Conservation (phyloP, 495 filamentous ascomycete species). For the Ascobolus immersus region DNA sequence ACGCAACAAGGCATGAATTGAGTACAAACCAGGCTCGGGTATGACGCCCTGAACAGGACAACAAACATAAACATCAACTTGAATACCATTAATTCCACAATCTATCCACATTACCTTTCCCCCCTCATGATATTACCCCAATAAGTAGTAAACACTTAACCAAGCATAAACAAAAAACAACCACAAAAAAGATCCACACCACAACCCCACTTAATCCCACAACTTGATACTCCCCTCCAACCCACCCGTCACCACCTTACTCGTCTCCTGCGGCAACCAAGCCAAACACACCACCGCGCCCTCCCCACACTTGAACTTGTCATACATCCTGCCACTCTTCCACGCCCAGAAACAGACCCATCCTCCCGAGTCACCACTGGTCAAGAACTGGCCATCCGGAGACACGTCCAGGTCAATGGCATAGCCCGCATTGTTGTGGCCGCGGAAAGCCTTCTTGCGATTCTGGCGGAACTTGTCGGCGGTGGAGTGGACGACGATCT, state of each 20-base stretch:
- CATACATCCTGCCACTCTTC: conserved; percentile 96
- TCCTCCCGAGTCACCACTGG: conserved; percentile 58
- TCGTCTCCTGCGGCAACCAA: conserved; percentile 90
- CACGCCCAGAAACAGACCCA: conserved; percentile 95
- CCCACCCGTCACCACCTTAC: conserved; percentile 75
- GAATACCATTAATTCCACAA: too few species aligned
- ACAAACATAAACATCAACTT: too few species aligned
- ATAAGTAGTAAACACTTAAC: too few species aligned
- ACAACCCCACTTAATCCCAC: conserved; percentile 45
- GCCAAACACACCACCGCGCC: conserved; percentile 54
- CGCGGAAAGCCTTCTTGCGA: conserved; percentile 82
- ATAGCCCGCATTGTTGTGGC: conserved; percentile 86
- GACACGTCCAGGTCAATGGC: conserved; percentile 69
- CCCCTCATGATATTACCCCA: too few species aligned
- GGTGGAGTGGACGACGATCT: conserved; percentile 82
- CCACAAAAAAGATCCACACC: too few species aligned
- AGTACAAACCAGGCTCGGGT: too few species aligned
- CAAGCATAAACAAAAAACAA: too few species aligned
- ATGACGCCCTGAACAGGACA: too few species aligned
- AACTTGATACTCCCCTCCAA: conserved; percentile 73
- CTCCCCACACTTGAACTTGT: conserved; percentile 66
- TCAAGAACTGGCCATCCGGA: conserved; percentile 75
- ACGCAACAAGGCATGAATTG: too few species aligned
- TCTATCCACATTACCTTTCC: too few species aligned
- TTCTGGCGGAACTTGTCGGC: conserved; percentile 92